Conservation (phyloP, 192 early-diverging fungal species). For the Coemansia sp. region DNA sequence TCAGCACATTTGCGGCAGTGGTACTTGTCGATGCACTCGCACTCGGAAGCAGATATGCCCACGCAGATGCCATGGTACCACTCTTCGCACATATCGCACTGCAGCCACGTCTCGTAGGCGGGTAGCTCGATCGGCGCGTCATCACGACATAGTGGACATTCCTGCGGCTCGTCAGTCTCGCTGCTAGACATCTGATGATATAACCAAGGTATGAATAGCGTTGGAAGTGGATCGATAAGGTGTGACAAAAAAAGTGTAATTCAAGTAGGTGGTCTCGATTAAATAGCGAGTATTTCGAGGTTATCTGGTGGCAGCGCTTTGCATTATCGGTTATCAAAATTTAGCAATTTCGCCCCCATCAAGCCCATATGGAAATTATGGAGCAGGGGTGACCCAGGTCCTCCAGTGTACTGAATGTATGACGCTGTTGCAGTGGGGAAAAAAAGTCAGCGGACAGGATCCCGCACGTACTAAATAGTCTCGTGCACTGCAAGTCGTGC, state of each 20-base stretch:
- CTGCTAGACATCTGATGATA: conserved; percentile 18
- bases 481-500: background rate
- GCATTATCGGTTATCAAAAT: background rate
- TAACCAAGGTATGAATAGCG: background rate
- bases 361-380: background rate
- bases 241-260: background rate
- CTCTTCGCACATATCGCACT: conserved; percentile 64
- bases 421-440: background rate
- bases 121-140: conserved; percentile 46
- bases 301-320: background rate
- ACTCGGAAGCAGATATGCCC: conserved; percentile 55
- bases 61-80: conserved; percentile 70
- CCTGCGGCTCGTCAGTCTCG: conserved; percentile 49
- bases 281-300: background rate
- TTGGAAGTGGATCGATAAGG: background rate
- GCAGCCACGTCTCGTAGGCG: conserved; percentile 62
- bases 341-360: background rate
- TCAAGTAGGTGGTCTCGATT: background rate
- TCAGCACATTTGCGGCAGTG: conserved; percentile 60
- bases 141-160: conserved; percentile 39
- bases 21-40: conserved; percentile 63
- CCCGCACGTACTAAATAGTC: background rate
- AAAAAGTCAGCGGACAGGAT: background rate
- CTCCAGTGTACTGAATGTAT: background rate
- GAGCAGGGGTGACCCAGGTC: background rate